phyloP scores from a whole-genome alignment of 2,329 filamentous ascomycete genomes.

The Trichoderma citrinoviride region DNA sequence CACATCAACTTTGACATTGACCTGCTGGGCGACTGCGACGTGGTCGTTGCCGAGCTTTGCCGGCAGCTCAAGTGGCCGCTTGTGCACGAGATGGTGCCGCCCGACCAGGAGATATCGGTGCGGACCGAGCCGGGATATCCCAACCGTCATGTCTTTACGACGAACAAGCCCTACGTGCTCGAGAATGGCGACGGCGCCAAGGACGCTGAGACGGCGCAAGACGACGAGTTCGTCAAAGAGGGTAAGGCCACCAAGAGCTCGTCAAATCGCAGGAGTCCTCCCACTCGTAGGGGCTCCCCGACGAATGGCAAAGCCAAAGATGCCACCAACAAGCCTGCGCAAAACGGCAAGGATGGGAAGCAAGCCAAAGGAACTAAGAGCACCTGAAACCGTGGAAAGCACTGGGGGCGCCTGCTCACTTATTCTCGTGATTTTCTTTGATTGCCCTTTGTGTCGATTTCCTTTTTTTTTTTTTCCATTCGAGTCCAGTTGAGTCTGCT shows the following conservation, averaged over 20 bases:
- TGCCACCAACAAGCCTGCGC: neutral
- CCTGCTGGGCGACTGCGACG: constrained; percentile 90
- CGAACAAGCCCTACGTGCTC: constrained; percentile 18
- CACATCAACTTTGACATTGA: constrained; percentile 97
- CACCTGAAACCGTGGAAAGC: neutral
- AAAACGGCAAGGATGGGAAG: neutral
- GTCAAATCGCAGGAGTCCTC: neutral
- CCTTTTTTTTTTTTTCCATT: neutral
- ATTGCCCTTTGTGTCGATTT: neutral
- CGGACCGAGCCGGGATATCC: constrained; percentile 35
- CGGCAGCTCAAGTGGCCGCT: constrained; percentile 77
- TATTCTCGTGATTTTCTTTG: neutral
- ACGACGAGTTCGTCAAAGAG: neutral
- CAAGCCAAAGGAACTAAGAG: neutral
- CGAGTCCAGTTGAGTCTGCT: neutral
- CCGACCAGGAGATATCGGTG: constrained; percentile 60
- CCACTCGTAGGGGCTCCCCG: neutral
- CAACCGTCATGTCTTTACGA: constrained; percentile 41
- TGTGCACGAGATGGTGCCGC: constrained; percentile 78
- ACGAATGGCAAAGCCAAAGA: neutral
- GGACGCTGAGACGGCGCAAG: neutral
- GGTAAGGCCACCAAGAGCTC: neutral
- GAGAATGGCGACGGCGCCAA: neutral
- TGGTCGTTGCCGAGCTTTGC: constrained; percentile 83
- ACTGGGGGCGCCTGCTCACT: neutral